Evolutionary conservation across 352 stramenopile genomes (phyloP).

Genomic region (Globisporangium spinosum): DNA sequence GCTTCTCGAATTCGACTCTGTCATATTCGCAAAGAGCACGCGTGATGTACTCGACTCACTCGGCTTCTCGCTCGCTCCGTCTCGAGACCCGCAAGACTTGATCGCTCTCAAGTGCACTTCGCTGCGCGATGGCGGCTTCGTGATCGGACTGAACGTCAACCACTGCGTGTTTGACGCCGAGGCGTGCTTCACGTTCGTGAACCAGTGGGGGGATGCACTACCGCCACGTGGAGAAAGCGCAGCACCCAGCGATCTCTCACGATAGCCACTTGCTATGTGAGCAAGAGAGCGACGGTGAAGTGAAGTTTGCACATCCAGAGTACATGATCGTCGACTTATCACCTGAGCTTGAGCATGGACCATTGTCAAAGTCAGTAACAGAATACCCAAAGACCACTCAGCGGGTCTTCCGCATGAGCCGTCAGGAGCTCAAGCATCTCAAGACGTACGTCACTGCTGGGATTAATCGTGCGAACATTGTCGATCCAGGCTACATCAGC

Average conservation of each 20-base stretch:
- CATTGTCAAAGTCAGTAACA: background rate
- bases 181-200: slow-evolving; percentile 16
- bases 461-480: background rate
- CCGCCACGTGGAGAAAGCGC: background rate
- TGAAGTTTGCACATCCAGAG: slow-evolving; percentile 15
- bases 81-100: background rate
- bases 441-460: slow-evolving; percentile 1
- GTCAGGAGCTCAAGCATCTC: slow-evolving; percentile 1
- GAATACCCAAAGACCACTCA: slow-evolving; percentile 3
- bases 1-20: background rate
- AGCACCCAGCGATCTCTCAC: slow-evolving; percentile 8
- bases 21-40: background rate
- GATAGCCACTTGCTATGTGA: slow-evolving; percentile 8
- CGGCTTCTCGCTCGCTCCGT: slow-evolving; percentile 2
- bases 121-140: slow-evolving; percentile 9
- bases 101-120: slow-evolving; percentile 15
- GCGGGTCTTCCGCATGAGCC: slow-evolving; percentile 5
- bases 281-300: background rate
- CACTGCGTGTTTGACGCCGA: slow-evolving; percentile 17
- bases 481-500: slow-evolving; percentile 1
- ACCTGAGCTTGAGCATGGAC: background rate
- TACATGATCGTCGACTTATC: slow-evolving; percentile 5
- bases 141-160: slow-evolving; percentile 17
- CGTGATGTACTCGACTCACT: background rate
- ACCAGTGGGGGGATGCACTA: slow-evolving; percentile 19